Evolutionary conservation across 140 eudicot species (phyloP).

Genomic region (Cichorium intybus): DNA sequence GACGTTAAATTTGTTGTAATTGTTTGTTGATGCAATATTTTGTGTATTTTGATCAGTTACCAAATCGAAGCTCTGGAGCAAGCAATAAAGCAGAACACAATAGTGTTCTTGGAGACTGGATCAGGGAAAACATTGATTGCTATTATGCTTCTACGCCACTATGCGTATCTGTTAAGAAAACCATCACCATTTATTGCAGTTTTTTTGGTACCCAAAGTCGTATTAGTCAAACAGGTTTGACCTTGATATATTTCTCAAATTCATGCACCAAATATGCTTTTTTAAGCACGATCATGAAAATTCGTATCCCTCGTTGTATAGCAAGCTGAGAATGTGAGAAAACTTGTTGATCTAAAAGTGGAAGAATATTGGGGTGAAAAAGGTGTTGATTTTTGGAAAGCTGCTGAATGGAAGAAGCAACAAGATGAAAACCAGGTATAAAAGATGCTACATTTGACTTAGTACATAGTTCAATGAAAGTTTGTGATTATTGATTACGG

Average conservation of each 20-base stretch:
- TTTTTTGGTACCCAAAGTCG: slow-evolving; percentile 91
- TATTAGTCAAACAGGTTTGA: slow-evolving; percentile 72
- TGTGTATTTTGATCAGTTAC: slow-evolving; percentile 44
- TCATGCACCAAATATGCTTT: background rate
- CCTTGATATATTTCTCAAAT: background rate
- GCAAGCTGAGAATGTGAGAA: slow-evolving; percentile 71
- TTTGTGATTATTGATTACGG: slow-evolving; percentile 3
- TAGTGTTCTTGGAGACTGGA: slow-evolving; percentile 92
- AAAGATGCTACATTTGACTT: background rate
- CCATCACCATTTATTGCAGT: slow-evolving; percentile 68
- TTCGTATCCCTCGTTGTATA: slow-evolving; percentile 14
- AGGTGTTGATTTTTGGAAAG: slow-evolving; percentile 90
- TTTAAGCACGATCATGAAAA: background rate
- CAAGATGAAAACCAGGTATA: slow-evolving; percentile 63
- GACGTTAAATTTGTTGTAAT: background rate
- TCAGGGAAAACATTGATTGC: slow-evolving; percentile 89
- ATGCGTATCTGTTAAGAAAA: slow-evolving; percentile 55
- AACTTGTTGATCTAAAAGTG: slow-evolving; percentile 70
- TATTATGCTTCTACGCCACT: slow-evolving; percentile 77
- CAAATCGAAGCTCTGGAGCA: slow-evolving; percentile 81
- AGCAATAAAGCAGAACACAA: slow-evolving; percentile 79
- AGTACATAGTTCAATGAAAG: background rate
- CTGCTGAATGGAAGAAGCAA: slow-evolving; percentile 63
- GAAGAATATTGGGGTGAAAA: slow-evolving; percentile 86
- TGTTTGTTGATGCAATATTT: background rate